A percentile compares a stretch with the other conserved stretches of the same genome.
These are phyloP conservation scores for Eimeria maxima DNA, from an alignment of 169 alveolate species.

Conservation along the genomic window DNA sequence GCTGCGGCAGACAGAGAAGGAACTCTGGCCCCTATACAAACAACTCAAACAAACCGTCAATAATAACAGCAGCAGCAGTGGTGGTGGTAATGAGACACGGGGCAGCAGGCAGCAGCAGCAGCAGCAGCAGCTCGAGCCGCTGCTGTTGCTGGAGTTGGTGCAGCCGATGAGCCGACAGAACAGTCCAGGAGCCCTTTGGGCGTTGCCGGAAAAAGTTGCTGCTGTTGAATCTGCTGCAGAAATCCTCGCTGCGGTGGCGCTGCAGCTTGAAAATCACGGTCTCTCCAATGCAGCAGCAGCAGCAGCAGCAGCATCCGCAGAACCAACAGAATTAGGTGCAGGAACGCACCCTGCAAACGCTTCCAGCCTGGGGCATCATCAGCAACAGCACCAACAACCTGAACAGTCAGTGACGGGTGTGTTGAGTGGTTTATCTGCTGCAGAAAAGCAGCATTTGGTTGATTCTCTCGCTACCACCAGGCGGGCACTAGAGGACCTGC, in stretches of 20 bases:
- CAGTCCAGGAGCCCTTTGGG: slow-evolving; percentile 77
- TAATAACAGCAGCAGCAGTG: neutral
- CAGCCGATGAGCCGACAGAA: slow-evolving; percentile 65
- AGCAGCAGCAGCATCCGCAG: neutral
- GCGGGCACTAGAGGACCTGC: slow-evolving; percentile 29
- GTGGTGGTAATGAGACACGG: neutral
- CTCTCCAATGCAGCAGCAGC: too few relatives aligned
- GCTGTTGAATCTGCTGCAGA: too few relatives aligned
- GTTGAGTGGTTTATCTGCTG: neutral
- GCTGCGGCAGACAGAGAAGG: slow-evolving; percentile 4
- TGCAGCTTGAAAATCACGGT: too few relatives aligned
- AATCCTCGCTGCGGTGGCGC: too few relatives aligned
- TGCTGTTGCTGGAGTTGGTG: neutral
- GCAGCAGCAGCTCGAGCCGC: slow-evolving; percentile 34
- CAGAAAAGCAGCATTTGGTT: neutral
- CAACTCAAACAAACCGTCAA: neutral
- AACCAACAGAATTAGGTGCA: slow-evolving; percentile 27
- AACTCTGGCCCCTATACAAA: neutral
- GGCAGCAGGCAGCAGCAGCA: neutral
- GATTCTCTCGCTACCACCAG: neutral
- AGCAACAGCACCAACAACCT: too few relatives aligned
- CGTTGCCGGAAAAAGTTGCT: slow-evolving; percentile 27
- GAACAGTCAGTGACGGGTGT: neutral
- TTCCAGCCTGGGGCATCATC: neutral
- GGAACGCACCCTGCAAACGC: neutral